Evolutionary conservation across 1,284 basidiomycete species (phyloP).

Genomic region (Cryptococcus deneoformans): DNA sequence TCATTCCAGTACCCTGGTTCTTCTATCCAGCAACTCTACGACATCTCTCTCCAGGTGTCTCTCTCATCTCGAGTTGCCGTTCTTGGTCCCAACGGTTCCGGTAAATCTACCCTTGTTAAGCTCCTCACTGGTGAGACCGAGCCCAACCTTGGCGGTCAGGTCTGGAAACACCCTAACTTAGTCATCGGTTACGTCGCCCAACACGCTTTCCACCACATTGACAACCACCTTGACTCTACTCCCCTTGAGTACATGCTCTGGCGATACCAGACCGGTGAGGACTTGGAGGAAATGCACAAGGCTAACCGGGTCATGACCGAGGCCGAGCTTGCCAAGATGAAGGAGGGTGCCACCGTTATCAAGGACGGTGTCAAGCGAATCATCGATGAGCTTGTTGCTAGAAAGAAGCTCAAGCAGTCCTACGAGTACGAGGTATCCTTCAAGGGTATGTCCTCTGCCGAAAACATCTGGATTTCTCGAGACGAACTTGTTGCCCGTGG

Average conservation of each 20-base stretch:
- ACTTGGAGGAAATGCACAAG: constrained; percentile 94
- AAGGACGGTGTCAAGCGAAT: constrained; percentile 91
- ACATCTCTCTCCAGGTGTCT: constrained; percentile 94
- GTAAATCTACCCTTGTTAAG: constrained; percentile 98
- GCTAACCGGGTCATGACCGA: constrained; percentile 81
- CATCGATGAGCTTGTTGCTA: constrained; percentile 85
- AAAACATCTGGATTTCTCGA: constrained; percentile 95
- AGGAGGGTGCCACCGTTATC: constrained; percentile 81
- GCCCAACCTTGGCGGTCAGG: constrained; percentile 92
- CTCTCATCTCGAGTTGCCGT: constrained; percentile 96
- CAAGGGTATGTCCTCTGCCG: constrained; percentile 86
- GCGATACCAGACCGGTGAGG: constrained; percentile 99
- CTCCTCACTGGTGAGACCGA: constrained; percentile 97
- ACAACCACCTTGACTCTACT: constrained; percentile 96
- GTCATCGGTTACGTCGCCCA: constrained; percentile 98
- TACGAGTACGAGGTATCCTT: constrained; percentile 97
- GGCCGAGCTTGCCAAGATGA: constrained; percentile 93
- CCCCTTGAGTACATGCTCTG: constrained; percentile 98
- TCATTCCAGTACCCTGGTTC: constrained; percentile 94
- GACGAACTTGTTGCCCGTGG: constrained; percentile 96
- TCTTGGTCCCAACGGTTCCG: constrained; percentile 96
- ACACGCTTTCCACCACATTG: constrained; percentile 99
- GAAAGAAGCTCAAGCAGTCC: constrained; percentile 99
- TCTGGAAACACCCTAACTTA: constrained; percentile 99
- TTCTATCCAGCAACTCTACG: constrained; percentile 82